Conservation (phyloP, 345 rosid genomes). For the Aegle marmelos region DNA sequence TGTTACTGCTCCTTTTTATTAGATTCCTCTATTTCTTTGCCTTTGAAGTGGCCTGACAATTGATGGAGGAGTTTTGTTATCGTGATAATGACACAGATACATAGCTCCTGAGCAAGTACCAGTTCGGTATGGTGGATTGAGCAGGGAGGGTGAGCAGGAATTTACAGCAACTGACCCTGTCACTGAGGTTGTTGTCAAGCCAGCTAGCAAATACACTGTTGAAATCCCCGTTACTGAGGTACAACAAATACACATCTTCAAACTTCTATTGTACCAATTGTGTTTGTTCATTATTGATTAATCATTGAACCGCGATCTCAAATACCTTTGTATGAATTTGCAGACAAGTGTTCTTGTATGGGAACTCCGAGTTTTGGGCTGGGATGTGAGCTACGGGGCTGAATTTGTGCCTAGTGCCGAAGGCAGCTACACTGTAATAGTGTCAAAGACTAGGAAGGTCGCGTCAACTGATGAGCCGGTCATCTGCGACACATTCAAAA, state of each 20-base stretch:
- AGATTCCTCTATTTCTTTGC: not conserved
- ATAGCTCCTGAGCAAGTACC: constrained; percentile 69
- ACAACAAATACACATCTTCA: not conserved
- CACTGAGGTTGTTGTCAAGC: constrained; percentile 56
- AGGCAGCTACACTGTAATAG: constrained; percentile 70
- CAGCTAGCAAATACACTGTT: constrained; percentile 57
- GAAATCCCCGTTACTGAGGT: constrained; percentile 77
- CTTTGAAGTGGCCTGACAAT: too few species aligned
- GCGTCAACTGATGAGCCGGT: constrained; percentile 55
- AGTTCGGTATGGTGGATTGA: constrained; percentile 58
- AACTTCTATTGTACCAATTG: not conserved
- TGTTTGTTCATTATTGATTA: not conserved
- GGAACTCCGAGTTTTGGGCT: constrained; percentile 82
- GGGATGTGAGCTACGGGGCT: constrained; percentile 76
- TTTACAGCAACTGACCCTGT: constrained; percentile 47
- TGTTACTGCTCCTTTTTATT: not conserved
- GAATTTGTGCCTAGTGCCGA: constrained; percentile 68
- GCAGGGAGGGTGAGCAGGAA: constrained; percentile 58
- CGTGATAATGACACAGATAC: constrained; percentile 37
- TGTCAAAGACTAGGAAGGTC: constrained; percentile 64
- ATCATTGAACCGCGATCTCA: not conserved
- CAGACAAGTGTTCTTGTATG: constrained; percentile 54
- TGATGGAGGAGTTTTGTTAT: not conserved
- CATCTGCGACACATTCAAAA: constrained; percentile 56
- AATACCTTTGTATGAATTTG: not conserved